Evolutionary conservation across 2,329 filamentous ascomycete species (phyloP), one percentile per base, ranked within the genome.

Genomic region (Chrysosporium keratinophilum): DNA sequence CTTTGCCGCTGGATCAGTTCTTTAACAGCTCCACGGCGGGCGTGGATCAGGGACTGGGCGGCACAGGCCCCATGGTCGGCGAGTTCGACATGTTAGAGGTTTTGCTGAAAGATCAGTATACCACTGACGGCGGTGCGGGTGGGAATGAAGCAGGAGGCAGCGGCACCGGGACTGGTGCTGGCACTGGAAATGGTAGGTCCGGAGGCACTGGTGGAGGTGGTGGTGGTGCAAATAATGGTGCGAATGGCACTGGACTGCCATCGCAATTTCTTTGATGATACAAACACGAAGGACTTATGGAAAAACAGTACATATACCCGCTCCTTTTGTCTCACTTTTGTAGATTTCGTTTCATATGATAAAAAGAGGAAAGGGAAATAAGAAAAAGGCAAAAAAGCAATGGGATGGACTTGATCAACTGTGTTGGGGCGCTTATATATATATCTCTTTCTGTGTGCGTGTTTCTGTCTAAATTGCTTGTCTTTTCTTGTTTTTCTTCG

Each of bases 21-120:
- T 74, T 82, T 52, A 76, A 76, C 58, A 72, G 66, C 50, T 70
- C 71, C 14, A 70, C 68, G 9, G 67, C 67, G 1, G 68, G 66
- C 3, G 72, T 75, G 41, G 71, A 75, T 57, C 76, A 77, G 61
- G 78, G 77, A 11, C 74, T 78, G 1, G 78, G 81, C 52, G 79
- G 81, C 19, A 79, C 76, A 17, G 80, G 80, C 0, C 79, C 79
- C n/a, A 79, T 81, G 66, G 71, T 83, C 12, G 79, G 78, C 1
- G 78, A 73, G 44, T 72, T 72, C 52, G 73, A 75, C 54, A 73
- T 75, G 71, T 60, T 75, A n/a, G 72, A 74, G 58, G 69, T 74
- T 5, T 63, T 75, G 12, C 64, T 73, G 23, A 72, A 73, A 46
- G 70, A 73, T 58, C 68, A 69, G 28, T 69, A 69, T 56, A 57